Conservation (phyloP, 2,329 filamentous ascomycete genomes). For the Pseudogymnoascus sp. region DNA sequence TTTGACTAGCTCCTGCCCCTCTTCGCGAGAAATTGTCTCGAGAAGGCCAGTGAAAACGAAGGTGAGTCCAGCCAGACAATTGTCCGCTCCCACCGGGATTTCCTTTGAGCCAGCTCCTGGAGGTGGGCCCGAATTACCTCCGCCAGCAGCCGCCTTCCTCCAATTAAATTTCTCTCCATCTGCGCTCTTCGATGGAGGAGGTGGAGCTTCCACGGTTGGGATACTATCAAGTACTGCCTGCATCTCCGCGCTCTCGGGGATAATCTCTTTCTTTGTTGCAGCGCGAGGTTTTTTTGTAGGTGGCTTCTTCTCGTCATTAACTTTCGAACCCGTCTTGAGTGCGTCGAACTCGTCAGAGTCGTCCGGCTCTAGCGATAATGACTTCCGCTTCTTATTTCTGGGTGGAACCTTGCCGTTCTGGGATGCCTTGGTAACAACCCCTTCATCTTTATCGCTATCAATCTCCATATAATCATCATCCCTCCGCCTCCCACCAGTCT, state of each 20-base stretch:
- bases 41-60: constrained; percentile 95
- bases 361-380: constrained; percentile 45
- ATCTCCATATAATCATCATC: constrained; percentile 66
- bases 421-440: constrained; percentile 22
- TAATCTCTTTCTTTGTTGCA: constrained; percentile 54
- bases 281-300: constrained; percentile 28
- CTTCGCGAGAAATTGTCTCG: constrained; percentile 70
- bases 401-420: constrained; percentile 22
- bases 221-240: constrained; percentile 85
- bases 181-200: constrained; percentile 65
- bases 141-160: constrained; percentile 50
- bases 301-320: constrained; percentile 25
- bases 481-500: constrained; percentile 55
- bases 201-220: constrained; percentile 71
- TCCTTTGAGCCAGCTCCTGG: constrained; percentile 57
- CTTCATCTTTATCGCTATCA: constrained; percentile 52
- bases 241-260: constrained; percentile 60
- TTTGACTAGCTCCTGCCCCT: constrained; percentile 80
- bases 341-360: constrained; percentile 43
- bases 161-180: constrained; percentile 69
- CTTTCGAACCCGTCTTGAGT: constrained; percentile 45
- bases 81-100: constrained; percentile 73
- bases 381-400: constrained; percentile 49
- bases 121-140: constrained; percentile 54
- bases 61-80: constrained; percentile 79